Conservation (phyloP, 352 stramenopile species). For the Phytopythium vexans region DNA sequence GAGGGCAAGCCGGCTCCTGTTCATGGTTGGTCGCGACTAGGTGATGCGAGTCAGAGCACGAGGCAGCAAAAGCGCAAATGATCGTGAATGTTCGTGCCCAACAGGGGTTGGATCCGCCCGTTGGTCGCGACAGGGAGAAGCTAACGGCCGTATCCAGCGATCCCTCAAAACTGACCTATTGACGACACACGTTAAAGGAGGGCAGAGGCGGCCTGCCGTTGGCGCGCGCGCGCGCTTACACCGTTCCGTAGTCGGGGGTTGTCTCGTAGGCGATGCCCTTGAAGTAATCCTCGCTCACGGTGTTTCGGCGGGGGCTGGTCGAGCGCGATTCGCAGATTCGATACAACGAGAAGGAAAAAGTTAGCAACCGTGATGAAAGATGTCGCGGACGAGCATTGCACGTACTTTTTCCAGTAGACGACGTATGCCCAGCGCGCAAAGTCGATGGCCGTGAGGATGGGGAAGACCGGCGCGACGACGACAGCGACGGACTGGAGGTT, state of each 20-base stretch:
- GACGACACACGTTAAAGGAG: no score
- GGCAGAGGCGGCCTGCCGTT: background rate
- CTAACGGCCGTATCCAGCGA: no score
- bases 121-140: no score
- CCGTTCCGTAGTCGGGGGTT: constrained; percentile 45
- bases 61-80: no score
- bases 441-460: constrained; percentile 38
- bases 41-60: background rate
- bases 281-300: constrained; percentile 35
- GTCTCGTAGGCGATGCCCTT: constrained; percentile 51
- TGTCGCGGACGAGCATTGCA: constrained; percentile 2
- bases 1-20: constrained; percentile 47
- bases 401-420: constrained; percentile 49
- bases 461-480: constrained; percentile 43
- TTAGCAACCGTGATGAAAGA: background rate
- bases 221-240: constrained; percentile 15
- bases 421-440: constrained; percentile 39
- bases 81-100: no score
- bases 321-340: no score
- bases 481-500: constrained; percentile 45
- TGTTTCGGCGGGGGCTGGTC: constrained; percentile 11
- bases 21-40: constrained; percentile 25
- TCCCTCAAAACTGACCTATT: no score
- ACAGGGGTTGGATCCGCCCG: no score
- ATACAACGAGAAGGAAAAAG: constrained; percentile 3